Evolutionary conservation across 495 filamentous ascomycete genomes (phyloP).

Genomic region (Penicillium diatomitis): DNA sequence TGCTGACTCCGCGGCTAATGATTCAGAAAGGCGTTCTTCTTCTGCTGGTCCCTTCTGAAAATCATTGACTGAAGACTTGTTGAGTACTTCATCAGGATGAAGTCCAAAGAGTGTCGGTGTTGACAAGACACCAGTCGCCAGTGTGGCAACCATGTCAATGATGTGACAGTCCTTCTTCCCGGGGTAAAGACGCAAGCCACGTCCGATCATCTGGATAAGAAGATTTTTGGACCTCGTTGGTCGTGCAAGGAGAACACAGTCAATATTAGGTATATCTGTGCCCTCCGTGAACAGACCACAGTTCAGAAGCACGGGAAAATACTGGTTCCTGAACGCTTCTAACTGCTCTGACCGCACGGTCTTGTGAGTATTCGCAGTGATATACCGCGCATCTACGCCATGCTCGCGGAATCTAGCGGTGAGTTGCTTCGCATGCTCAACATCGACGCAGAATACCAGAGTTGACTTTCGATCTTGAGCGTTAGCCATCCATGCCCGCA

Average conservation of each 20-base stretch:
- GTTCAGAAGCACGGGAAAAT: constrained; percentile 85
- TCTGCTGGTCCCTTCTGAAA: constrained; percentile 37
- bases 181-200: constrained; percentile 74
- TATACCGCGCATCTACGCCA: constrained; percentile 73
- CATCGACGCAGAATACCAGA: constrained; percentile 85
- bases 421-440: constrained; percentile 65
- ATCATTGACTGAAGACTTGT: constrained; percentile 46
- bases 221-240: constrained; percentile 87
- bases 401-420: constrained; percentile 64
- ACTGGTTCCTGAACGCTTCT: constrained; percentile 60
- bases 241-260: constrained; percentile 81
- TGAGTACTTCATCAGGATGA: constrained; percentile 71
- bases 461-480: constrained; percentile 71
- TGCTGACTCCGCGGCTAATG: not conserved
- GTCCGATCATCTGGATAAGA: constrained; percentile 94
- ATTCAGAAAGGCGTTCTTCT: not conserved
- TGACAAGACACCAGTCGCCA: constrained; percentile 74
- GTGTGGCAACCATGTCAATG: constrained; percentile 87
- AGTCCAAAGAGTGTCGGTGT: constrained; percentile 91
- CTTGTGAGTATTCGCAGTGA: constrained; percentile 69
- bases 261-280: constrained; percentile 95
- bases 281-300: constrained; percentile 96
- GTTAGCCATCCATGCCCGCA: constrained; percentile 75
- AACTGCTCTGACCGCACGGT: constrained; percentile 55
- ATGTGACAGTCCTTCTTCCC: constrained; percentile 87